Percentiles rank a stretch among this genome's conserved stretches.
phyloP scores from a whole-genome alignment of 2,329 filamentous ascomycete genomes.

The Phyllosticta citribraziliensis region DNA sequence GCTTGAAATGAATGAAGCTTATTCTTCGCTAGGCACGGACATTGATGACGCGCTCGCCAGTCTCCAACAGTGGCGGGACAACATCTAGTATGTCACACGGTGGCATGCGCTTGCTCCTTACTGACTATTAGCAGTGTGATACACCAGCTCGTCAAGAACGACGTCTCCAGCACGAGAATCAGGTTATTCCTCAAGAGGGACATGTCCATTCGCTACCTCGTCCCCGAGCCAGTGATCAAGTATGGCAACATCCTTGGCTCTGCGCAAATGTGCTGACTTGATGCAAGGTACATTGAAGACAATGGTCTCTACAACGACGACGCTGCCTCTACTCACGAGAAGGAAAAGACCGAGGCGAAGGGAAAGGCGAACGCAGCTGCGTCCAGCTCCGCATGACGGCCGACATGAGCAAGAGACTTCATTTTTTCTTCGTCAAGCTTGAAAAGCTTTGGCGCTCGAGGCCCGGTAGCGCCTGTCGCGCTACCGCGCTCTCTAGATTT shows the following conservation, averaged over 20 bases:
- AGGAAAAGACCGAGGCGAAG: slow-evolving; percentile 18
- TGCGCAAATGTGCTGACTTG: slow-evolving; percentile 15
- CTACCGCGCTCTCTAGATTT: background rate
- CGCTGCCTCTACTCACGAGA: slow-evolving; percentile 26
- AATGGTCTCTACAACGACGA: slow-evolving; percentile 29
- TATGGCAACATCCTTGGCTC: background rate
- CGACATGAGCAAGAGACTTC: background rate
- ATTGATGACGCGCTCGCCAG: slow-evolving; percentile 71
- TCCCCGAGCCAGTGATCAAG: slow-evolving; percentile 17
- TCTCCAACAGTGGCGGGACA: slow-evolving; percentile 72
- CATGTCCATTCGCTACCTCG: slow-evolving; percentile 33
- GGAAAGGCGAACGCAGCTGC: slow-evolving; percentile 14
- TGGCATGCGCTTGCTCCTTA: background rate
- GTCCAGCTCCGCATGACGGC: slow-evolving; percentile 2
- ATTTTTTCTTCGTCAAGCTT: background rate
- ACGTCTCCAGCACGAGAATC: slow-evolving; percentile 63
- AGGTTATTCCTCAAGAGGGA: slow-evolving; percentile 52
- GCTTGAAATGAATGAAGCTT: background rate
- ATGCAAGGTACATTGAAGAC: slow-evolving; percentile 32
- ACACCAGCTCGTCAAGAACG: slow-evolving; percentile 73
- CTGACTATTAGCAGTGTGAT: slow-evolving; percentile 49
- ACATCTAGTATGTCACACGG: slow-evolving; percentile 47
- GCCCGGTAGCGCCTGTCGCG: background rate
- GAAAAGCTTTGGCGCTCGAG: background rate
- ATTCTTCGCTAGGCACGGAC: slow-evolving; percentile 6